These are phyloP conservation scores for Boechera stricta DNA, from an alignment of 345 rosid genomes.

Conservation along the genomic window DNA sequence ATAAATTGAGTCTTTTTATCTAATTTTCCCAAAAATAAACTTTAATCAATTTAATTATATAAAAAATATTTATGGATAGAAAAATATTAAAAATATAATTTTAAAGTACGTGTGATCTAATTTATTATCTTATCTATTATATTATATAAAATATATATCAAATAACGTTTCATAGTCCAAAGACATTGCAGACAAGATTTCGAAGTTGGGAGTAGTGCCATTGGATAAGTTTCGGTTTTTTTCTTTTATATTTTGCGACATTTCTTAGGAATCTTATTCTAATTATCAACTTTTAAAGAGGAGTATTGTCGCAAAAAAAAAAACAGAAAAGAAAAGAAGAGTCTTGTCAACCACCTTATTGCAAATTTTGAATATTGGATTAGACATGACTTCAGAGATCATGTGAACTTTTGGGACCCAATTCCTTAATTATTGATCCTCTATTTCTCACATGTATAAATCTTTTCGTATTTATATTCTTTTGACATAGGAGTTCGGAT, in stretches of 20 bases:
- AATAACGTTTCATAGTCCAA: conserved; percentile 8
- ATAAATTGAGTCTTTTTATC: no score
- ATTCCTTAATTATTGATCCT: conserved; percentile 34
- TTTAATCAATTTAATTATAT: no score
- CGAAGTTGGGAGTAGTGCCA: conserved; percentile 36
- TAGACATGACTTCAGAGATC: conserved; percentile 51
- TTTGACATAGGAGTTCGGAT: background rate
- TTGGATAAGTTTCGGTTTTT: conserved; percentile 33
- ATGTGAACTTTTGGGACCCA: conserved; percentile 58
- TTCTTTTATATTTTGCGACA: background rate
- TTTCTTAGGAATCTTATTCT: conserved; percentile 32
- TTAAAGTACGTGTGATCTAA: no score
- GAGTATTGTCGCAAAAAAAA: conserved; percentile 19
- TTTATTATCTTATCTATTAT: background rate
- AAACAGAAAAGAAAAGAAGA: background rate
- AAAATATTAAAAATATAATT: background rate
- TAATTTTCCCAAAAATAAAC: no score
- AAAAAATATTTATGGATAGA: background rate
- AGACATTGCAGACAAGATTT: conserved; percentile 14
- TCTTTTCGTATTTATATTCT: background rate
- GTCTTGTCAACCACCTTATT: conserved; percentile 40
- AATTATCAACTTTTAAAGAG: conserved; percentile 26
- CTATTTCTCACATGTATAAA: conserved; percentile 18
- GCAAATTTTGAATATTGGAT: conserved; percentile 52
- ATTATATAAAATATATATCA: no score